These are phyloP conservation scores for Aspergillus asperescens DNA, from an alignment of 495 filamentous ascomycete genomes.

Conservation along the genomic window DNA sequence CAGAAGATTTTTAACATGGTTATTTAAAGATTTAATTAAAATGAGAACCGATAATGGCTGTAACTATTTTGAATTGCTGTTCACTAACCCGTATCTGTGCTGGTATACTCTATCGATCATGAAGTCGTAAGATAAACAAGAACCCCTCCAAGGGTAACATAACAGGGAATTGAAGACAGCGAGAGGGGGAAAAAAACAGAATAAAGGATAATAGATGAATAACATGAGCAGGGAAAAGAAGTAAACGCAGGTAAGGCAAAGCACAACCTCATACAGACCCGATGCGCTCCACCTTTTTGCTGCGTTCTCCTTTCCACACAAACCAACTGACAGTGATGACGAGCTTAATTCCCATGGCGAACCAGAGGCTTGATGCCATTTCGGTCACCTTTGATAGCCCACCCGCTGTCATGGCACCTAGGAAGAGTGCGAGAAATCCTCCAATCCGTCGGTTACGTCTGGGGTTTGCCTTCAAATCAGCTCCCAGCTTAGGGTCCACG, in stretches of 20 bases:
- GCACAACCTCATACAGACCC: conserved; percentile 9
- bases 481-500: conserved; percentile 29
- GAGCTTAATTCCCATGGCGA: conserved; percentile 34
- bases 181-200: not conserved
- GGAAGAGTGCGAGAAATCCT: conserved; percentile 31
- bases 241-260: not conserved
- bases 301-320: conserved; percentile 26
- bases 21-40: no score
- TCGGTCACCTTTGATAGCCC: conserved; percentile 27
- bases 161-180: not conserved
- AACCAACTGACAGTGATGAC: conserved; percentile 28
- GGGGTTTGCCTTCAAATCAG: conserved; percentile 20
- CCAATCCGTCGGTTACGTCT: conserved; percentile 32
- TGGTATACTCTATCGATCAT: conserved; percentile 9
- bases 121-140: not conserved
- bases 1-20: no score
- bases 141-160: not conserved
- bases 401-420: conserved; percentile 38
- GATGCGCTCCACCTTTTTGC: conserved; percentile 6
- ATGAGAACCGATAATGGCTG: not conserved
- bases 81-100: not conserved
- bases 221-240: not conserved
- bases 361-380: conserved; percentile 35
- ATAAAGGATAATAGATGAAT: not conserved
- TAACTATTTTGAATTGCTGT: not conserved